These are phyloP conservation scores for Penicillium fimorum DNA, from an alignment of 495 filamentous ascomycete species.

Conservation along the genomic window DNA sequence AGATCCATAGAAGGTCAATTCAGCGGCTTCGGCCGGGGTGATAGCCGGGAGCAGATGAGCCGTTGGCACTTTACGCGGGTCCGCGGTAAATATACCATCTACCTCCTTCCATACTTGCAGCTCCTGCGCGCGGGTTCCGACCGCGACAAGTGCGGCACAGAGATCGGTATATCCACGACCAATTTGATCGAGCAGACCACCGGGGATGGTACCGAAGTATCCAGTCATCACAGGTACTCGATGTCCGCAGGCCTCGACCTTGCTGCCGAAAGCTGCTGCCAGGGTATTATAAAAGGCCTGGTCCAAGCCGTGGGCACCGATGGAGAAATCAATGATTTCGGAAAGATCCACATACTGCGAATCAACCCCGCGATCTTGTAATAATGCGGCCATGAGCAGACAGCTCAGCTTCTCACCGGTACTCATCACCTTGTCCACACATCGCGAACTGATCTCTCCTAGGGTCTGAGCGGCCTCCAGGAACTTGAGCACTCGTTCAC, in stretches of 20 bases:
- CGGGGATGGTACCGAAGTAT: constrained; percentile 85
- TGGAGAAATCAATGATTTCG: constrained; percentile 65
- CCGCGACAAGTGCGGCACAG: constrained; percentile 78
- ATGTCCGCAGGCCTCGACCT: constrained; percentile 66
- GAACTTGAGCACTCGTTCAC: constrained; percentile 57
- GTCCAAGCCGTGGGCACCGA: constrained; percentile 59
- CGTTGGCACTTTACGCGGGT: constrained; percentile 84
- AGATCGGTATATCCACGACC: constrained; percentile 90
- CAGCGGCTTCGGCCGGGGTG: constrained; percentile 83
- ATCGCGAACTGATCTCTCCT: constrained; percentile 72
- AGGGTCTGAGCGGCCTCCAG: constrained; percentile 59
- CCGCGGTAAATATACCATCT: constrained; percentile 86
- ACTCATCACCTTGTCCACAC: constrained; percentile 86
- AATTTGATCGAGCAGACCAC: constrained; percentile 72
- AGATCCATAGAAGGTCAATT: constrained; percentile 89
- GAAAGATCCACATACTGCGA: constrained; percentile 86
- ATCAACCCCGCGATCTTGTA: constrained; percentile 73
- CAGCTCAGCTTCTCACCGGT: constrained; percentile 94
- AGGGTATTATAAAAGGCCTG: constrained; percentile 79
- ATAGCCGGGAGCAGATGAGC: constrained; percentile 73
- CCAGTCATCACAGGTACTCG: constrained; percentile 77
- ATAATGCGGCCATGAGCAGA: constrained; percentile 75
- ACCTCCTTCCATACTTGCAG: constrained; percentile 94
- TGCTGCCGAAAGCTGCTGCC: constrained; percentile 60
- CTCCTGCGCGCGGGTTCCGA: constrained; percentile 73